phyloP scores from a whole-genome alignment of 345 rosid genomes.

The Hibiscus tridactylites region DNA sequence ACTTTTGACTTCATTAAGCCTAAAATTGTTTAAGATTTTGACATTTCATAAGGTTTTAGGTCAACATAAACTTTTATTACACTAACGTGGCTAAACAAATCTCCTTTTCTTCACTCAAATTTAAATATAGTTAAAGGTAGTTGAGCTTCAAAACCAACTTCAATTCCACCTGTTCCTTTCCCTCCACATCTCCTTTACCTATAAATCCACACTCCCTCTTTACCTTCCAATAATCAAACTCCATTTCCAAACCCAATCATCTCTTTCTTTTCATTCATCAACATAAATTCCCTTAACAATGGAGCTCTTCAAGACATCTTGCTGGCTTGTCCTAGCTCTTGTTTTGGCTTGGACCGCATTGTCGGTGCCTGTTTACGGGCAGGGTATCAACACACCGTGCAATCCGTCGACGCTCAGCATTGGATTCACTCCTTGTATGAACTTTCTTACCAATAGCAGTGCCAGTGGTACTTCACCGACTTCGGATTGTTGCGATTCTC shows the following conservation, averaged over 20 bases:
- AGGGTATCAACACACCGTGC: slow-evolving; percentile 39
- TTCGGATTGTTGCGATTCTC: slow-evolving; percentile 51
- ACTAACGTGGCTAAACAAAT: slow-evolving; percentile 7
- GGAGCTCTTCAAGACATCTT: slow-evolving; percentile 10
- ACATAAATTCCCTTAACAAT: slow-evolving; percentile 5
- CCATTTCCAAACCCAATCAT: not conserved
- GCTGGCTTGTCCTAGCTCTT: not conserved
- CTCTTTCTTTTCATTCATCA: not conserved
- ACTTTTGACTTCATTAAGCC: not conserved
- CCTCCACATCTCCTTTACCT: slow-evolving; percentile 16
- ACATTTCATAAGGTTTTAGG: not conserved
- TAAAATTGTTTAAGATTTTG: not conserved
- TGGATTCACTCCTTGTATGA: slow-evolving; percentile 59
- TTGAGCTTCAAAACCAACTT: slow-evolving; percentile 54
- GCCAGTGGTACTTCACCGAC: slow-evolving; percentile 50
- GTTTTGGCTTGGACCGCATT: slow-evolving; percentile 14
- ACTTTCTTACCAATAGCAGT: slow-evolving; percentile 53
- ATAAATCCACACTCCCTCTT: slow-evolving; percentile 22
- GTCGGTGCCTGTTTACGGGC: slow-evolving; percentile 31
- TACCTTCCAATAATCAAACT: slow-evolving; percentile 1
- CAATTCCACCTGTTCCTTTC: slow-evolving; percentile 9
- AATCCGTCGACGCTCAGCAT: slow-evolving; percentile 37
- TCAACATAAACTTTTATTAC: slow-evolving; percentile 6
- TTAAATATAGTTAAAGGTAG: slow-evolving; percentile 30
- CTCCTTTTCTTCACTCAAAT: not conserved